Evolutionary conservation across 2,329 filamentous ascomycete species (phyloP).

Genomic region (Exophiala bonariae): DNA sequence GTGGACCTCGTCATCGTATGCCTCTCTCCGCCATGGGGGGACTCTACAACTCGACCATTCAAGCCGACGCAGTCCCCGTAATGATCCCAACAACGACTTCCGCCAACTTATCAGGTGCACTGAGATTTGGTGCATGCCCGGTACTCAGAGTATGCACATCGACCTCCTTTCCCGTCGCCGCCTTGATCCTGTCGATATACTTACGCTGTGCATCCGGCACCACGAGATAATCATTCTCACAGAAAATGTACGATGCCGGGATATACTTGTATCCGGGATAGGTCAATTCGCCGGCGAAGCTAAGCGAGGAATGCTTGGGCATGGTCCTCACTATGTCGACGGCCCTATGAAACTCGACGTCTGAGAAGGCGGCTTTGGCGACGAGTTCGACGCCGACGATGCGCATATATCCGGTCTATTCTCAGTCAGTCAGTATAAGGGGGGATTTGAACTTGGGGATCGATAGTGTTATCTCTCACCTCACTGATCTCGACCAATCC

Average conservation of each 20-base stretch:
- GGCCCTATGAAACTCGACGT: conserved; percentile 13
- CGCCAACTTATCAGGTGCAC: conserved; percentile 27
- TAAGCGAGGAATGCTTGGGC: conserved; percentile 30
- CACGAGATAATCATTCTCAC: conserved; percentile 32
- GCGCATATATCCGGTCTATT: conserved; percentile 12
- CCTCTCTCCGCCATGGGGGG: too few species aligned
- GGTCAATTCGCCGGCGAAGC: conserved; percentile 33
- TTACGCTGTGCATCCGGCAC: conserved; percentile 30
- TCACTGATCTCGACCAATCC: conserved; percentile 7
- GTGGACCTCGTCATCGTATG: too few species aligned
- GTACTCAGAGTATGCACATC: conserved; percentile 32
- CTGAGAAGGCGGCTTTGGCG: conserved; percentile 8
- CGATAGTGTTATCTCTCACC: background rate
- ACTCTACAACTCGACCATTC: too few species aligned
- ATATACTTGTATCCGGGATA: conserved; percentile 36
- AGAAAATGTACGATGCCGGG: conserved; percentile 35
- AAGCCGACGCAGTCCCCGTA: too few species aligned
- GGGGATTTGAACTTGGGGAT: too few species aligned
- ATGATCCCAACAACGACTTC: conserved; percentile 13
- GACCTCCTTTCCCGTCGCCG: conserved; percentile 32
- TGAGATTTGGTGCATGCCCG: conserved; percentile 33
- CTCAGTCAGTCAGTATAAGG: background rate
- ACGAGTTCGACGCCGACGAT: conserved; percentile 6
- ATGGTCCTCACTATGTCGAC: conserved; percentile 21
- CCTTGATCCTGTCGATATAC: conserved; percentile 34